Base-by-base conservation (phyloP, 1,284 basidiomycete species). In the Erythrobasidium hasegawianum region DNA sequence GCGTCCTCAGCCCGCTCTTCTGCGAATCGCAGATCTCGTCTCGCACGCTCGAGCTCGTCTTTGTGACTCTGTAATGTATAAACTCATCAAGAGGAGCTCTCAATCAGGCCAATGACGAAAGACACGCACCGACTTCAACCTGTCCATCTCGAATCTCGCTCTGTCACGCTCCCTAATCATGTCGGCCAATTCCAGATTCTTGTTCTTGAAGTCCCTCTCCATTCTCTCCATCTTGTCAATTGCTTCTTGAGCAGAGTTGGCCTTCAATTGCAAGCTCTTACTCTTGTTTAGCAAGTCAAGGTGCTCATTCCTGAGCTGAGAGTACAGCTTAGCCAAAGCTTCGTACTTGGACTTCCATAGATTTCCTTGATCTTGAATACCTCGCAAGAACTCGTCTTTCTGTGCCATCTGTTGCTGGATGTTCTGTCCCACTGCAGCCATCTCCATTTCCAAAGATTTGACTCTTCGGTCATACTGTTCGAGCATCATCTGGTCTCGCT, bases 341-440 rank as follows among this genome's bases (percentile, higher is more conserved):
- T 99, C 96, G 79, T 98, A 99, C 80, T 99, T 99, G 81, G 93
- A 94, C 69, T 92, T 87, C 96, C 96, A 99, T 22, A 96, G 81
- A 8, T 86, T 89, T 69, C 97, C 93, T 79, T 99, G 96, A 76
- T 96, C 91, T 78, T 97, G 95, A 13, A 99, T 84, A 77, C 96
- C 92, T 75, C 87, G 87, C 76, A 98, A 92, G 74, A 98, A 81
- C 27, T 97, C 93, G 76, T 99, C 96, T 79, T 98, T 98, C 57
- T 90, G 88, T 61, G 81, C 78, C 80, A 97, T 84, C 78, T 98
- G 96, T 2, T 90, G 87, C 68, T 85, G 85, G 70, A 96, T 85
- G 75, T 95, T 93, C 70, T 83, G 81, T 39, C 85, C 83, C 70
- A 93, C 86, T 64, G 87, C 86, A 61, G 81, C 83, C 50, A 99